Conservation (phyloP, 169 alveolate species). For the Eimeria praecox region DNA sequence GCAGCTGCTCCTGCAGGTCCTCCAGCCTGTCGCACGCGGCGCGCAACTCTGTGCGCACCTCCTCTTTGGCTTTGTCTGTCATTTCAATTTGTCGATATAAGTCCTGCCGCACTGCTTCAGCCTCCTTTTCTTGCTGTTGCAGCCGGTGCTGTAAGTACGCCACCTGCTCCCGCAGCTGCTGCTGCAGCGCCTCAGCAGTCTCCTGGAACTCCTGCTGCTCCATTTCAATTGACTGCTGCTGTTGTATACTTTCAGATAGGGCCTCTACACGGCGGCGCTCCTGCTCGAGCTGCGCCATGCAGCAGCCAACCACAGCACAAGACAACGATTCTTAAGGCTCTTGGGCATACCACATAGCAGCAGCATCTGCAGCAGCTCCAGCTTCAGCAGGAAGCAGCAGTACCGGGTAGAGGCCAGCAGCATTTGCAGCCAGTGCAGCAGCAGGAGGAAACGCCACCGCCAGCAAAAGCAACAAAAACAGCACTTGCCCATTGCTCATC, state of each 20-base stretch:
- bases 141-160: neutral
- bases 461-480: neutral
- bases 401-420: neutral
- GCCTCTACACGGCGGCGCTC: constrained; percentile 30
- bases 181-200: constrained; percentile 13
- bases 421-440: neutral
- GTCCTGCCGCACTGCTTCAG: constrained; percentile 9
- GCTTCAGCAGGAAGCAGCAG: neutral
- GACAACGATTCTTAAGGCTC: neutral
- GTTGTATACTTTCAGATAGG: neutral
- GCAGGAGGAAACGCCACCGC: neutral
- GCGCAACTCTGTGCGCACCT: constrained; percentile 39
- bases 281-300: constrained; percentile 35
- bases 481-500: neutral
- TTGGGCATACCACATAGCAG: neutral
- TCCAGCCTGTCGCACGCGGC: constrained; percentile 32
- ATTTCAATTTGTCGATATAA: constrained; percentile 7
- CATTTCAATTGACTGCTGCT: constrained; percentile 36
- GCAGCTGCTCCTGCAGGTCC: constrained; percentile 12
- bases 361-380: neutral
- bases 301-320: neutral
- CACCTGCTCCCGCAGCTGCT: constrained; percentile 50
- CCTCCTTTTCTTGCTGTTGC: constrained; percentile 31
- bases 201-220: constrained; percentile 54
- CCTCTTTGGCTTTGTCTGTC: constrained; percentile 52